phyloP scores from a whole-genome alignment of 2,329 filamentous ascomycete genomes.

The Penicillium sp. region DNA sequence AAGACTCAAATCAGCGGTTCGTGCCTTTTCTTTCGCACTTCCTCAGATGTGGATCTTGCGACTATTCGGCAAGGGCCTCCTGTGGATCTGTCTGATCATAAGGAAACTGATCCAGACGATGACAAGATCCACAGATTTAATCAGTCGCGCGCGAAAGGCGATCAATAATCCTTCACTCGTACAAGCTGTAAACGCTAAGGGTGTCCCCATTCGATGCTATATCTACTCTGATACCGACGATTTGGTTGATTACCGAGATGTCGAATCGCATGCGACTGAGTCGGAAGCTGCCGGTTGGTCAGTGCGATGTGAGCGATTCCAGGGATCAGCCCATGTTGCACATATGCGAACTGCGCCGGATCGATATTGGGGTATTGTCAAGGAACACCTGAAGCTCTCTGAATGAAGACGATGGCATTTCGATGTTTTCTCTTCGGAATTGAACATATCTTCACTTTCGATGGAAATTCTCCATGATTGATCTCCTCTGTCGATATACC shows the following conservation, averaged over 20 bases:
- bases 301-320: constrained; percentile 42
- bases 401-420: background rate
- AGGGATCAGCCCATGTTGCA: constrained; percentile 43
- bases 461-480: background rate
- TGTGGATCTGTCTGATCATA: constrained; percentile 30
- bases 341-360: constrained; percentile 45
- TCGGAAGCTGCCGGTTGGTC: constrained; percentile 36
- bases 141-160: constrained; percentile 31
- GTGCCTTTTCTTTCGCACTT: constrained; percentile 42
- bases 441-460: no score
- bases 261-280: constrained; percentile 41
- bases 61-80: constrained; percentile 28
- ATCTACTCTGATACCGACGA: constrained; percentile 47
- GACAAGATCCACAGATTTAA: constrained; percentile 25
- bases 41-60: constrained; percentile 37
- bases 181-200: constrained; percentile 9
- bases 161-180: constrained; percentile 38
- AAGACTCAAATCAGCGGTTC: constrained; percentile 29
- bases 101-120: constrained; percentile 24
- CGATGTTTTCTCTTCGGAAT: background rate
- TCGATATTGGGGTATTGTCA: constrained; percentile 46
- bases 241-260: constrained; percentile 39
- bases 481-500: background rate
- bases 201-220: constrained; percentile 37
- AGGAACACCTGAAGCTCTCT: constrained; percentile 22